Evolutionary conservation across 768 basidiomycete species (phyloP).

Genomic region (Saitozyma podzolica): DNA sequence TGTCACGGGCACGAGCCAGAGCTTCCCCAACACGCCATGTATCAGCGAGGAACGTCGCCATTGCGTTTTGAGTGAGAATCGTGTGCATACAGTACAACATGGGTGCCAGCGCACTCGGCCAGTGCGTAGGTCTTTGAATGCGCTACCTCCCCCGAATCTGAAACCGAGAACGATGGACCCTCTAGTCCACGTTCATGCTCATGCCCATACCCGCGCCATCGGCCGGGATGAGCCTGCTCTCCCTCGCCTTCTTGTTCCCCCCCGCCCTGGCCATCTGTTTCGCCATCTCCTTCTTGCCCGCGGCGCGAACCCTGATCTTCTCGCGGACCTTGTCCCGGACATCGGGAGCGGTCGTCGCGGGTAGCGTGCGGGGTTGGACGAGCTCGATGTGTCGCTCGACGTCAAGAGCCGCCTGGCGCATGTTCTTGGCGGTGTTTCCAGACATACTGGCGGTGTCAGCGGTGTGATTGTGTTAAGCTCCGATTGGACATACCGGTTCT

Average conservation of each 20-base stretch:
- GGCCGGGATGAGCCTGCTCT: conserved; percentile 73
- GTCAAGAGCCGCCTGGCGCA: conserved; percentile 61
- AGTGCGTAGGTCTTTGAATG: no score
- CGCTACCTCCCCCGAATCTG: no score
- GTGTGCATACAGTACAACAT: no score
- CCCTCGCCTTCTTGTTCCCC: conserved; percentile 56
- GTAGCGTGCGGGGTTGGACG: conserved; percentile 46
- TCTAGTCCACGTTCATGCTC: conserved; percentile 52
- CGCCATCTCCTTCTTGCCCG: conserved; percentile 40
- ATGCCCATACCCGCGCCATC: conserved; percentile 89
- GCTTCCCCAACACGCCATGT: no score
- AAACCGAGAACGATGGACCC: no score
- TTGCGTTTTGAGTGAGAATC: no score
- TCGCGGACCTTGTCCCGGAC: conserved; percentile 57
- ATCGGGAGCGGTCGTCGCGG: conserved; percentile 54
- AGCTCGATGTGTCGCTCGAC: conserved; percentile 60
- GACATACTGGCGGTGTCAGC: conserved; percentile 67
- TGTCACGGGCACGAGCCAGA: no score
- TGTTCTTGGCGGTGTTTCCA: conserved; percentile 67
- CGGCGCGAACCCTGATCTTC: conserved; percentile 66
- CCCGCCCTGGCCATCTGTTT: conserved; percentile 38
- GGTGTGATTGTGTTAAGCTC: neutral
- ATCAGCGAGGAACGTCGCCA: no score
- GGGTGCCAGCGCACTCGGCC: no score
- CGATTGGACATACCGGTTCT: conserved; percentile 60